Evolutionary conservation across 2,329 filamentous ascomycete genomes (phyloP).

Genomic region (Calonectria pseudoturangicola): DNA sequence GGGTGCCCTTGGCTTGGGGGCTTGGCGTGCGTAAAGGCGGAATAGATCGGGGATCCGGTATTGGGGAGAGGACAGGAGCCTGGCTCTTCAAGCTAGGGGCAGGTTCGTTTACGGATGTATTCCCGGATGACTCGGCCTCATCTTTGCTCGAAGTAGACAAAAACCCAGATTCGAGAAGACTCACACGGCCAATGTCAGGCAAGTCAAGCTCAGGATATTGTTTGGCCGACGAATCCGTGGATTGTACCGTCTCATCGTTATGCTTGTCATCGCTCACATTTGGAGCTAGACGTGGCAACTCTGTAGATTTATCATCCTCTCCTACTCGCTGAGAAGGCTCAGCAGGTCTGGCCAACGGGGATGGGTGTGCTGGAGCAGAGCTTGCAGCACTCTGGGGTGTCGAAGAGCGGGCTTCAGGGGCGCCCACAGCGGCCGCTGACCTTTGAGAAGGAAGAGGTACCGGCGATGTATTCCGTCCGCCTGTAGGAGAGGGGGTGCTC

Average conservation of each 20-base stretch:
- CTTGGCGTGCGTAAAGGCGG: conserved; percentile 60
- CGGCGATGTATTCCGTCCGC: conserved; percentile 48
- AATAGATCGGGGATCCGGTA: conserved; percentile 52
- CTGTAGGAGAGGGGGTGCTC: conserved; percentile 41
- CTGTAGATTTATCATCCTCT: conserved; percentile 75
- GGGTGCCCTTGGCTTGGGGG: conserved; percentile 47
- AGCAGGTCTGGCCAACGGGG: conserved; percentile 81
- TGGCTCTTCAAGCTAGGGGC: conserved; percentile 19
- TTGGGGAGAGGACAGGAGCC: conserved; percentile 43
- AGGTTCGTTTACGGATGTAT: conserved; percentile 7
- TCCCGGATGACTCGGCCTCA: conserved; percentile 33
- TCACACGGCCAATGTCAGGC: conserved; percentile 75
- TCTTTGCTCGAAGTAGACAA: conserved; percentile 64
- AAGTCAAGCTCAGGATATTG: conserved; percentile 65
- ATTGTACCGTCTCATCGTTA: neutral
- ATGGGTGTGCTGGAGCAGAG: conserved; percentile 64
- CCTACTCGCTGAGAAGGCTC: conserved; percentile 83
- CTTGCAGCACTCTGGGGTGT: conserved; percentile 50
- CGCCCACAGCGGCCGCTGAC: conserved; percentile 20
- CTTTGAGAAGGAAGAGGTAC: conserved; percentile 41
- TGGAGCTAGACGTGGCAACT: conserved; percentile 74
- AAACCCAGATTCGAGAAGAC: conserved; percentile 76
- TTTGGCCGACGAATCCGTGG: neutral
- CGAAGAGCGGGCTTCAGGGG: conserved; percentile 50
- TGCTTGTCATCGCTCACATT: conserved; percentile 60